These are phyloP conservation scores for Drosera spatulata DNA, from an alignment of 179 eudicot species.

Conservation along the genomic window DNA sequence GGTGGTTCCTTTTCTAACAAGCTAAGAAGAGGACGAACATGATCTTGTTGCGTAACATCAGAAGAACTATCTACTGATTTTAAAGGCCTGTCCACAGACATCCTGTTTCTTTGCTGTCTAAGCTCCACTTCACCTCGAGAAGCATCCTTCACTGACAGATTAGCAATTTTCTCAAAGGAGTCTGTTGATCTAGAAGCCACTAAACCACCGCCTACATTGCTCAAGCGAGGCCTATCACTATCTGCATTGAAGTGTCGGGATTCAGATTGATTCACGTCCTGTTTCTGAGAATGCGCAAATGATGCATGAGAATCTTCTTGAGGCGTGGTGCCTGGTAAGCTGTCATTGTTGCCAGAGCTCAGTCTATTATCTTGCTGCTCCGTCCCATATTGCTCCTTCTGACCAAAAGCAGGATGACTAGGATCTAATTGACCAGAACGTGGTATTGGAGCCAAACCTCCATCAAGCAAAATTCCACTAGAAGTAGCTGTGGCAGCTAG, in stretches of 20 bases:
- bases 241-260: slow-evolving; percentile 24
- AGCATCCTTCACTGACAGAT: slow-evolving; percentile 32
- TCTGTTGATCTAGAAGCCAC: slow-evolving; percentile 42
- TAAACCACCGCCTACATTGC: slow-evolving; percentile 45
- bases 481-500: slow-evolving; percentile 63
- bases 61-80: slow-evolving; percentile 47
- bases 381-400: slow-evolving; percentile 40
- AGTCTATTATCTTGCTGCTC: slow-evolving; percentile 52
- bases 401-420: slow-evolving; percentile 34
- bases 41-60: slow-evolving; percentile 60
- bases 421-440: slow-evolving; percentile 77
- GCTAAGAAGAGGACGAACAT: slow-evolving; percentile 68
- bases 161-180: slow-evolving; percentile 41
- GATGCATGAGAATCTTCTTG: slow-evolving; percentile 41
- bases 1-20: slow-evolving; percentile 42
- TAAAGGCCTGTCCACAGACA: slow-evolving; percentile 46
- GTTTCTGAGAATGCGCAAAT: slow-evolving; percentile 18
- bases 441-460: slow-evolving; percentile 35
- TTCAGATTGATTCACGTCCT: slow-evolving; percentile 25
- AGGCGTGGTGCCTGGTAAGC: slow-evolving; percentile 31
- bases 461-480: slow-evolving; percentile 55
- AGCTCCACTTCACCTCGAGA: slow-evolving; percentile 45
- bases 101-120: slow-evolving; percentile 48
- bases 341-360: slow-evolving; percentile 36
- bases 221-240: slow-evolving; percentile 49